These are phyloP conservation scores for Sparassis latifolia DNA, from an alignment of 1,284 basidiomycete genomes.

Conservation along the genomic window DNA sequence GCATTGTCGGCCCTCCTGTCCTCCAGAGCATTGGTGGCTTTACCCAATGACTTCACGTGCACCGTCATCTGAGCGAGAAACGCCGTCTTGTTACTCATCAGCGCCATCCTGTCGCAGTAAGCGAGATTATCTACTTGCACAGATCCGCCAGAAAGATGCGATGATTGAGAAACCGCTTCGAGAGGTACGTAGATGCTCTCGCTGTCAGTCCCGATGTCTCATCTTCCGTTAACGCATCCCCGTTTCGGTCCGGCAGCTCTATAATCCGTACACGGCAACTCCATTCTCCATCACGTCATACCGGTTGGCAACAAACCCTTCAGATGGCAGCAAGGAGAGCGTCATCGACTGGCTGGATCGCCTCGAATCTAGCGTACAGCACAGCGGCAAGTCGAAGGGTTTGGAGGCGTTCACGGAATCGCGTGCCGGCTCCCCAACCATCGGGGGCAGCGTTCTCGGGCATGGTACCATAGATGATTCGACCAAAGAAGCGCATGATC, in stretches of 20 bases:
- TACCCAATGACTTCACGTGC: conserved; percentile 1
- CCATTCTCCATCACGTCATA: conserved; percentile 73
- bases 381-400: conserved; percentile 7
- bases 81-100: conserved; percentile 22
- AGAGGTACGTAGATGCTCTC: conserved; percentile 41
- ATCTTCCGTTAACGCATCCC: too few species aligned
- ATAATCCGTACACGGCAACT: conserved; percentile 72
- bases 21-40: background rate
- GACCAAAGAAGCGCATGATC: conserved; percentile 31
- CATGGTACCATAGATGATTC: conserved; percentile 1
- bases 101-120: conserved; percentile 46
- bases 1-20: too few species aligned
- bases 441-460: conserved; percentile 18
- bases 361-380: conserved; percentile 33
- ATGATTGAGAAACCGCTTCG: conserved; percentile 78
- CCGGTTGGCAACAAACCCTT: conserved; percentile 64
- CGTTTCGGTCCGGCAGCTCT: conserved; percentile 39
- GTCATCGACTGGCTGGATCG: conserved; percentile 67
- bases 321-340: conserved; percentile 59
- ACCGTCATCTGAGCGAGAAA: conserved; percentile 24
- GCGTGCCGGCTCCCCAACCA: conserved; percentile 21
- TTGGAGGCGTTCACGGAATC: conserved; percentile 34
- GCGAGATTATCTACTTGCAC: conserved; percentile 73
- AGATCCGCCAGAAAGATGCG: conserved; percentile 76
- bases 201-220: conserved; percentile 5